Conservation (phyloP, 148 eudicot genomes). For the Chenopodium suecicum region DNA sequence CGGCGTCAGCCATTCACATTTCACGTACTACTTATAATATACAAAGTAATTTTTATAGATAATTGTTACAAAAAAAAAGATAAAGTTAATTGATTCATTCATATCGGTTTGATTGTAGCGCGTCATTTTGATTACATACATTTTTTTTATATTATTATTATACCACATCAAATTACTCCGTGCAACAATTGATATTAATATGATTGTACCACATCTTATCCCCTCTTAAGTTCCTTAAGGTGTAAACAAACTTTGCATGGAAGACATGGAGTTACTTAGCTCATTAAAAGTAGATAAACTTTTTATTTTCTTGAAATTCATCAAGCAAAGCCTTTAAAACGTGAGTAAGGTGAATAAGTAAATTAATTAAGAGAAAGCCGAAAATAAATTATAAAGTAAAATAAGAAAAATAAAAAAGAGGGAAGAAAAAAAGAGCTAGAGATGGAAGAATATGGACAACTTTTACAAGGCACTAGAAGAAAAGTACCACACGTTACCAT, state of each 20-base stretch:
- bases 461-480: conserved; percentile 37
- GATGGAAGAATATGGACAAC: conserved; percentile 35
- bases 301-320: background rate
- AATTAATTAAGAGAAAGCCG: conserved; percentile 18
- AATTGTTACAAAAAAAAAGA: no score
- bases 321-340: conserved; percentile 15
- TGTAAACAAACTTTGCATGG: background rate
- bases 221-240: background rate
- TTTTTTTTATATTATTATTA: no score
- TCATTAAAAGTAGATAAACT: no score
- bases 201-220: background rate
- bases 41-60: no score
- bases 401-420: background rate
- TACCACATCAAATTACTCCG: no score
- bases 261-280: background rate
- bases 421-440: background rate
- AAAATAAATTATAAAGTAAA: conserved; percentile 7
- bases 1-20: no score
- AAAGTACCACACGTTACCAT: conserved; percentile 34
- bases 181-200: no score
- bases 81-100: no score
- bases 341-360: conserved; percentile 28
- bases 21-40: no score
- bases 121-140: no score
- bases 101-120: no score